These are phyloP conservation scores for Suillus cothurnatus DNA, from an alignment of 768 basidiomycete genomes.

Conservation along the genomic window DNA sequence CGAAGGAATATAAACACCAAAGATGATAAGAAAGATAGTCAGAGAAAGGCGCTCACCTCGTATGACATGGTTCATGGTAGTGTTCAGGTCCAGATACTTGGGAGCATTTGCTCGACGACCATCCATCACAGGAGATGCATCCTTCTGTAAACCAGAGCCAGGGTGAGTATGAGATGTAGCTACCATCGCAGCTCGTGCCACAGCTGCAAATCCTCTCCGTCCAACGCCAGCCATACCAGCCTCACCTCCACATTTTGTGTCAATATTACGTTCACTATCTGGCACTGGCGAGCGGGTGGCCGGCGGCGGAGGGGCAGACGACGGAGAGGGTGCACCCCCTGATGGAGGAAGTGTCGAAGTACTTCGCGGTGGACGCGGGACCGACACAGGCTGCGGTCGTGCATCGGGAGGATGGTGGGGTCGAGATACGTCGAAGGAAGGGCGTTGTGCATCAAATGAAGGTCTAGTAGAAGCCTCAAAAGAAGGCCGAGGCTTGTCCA, in stretches of 20 bases:
- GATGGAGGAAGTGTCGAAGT: slow-evolving; percentile 17
- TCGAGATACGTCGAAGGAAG: slow-evolving; percentile 19
- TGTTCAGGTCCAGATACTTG: slow-evolving; percentile 49
- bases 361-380: slow-evolving; percentile 14
- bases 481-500: slow-evolving; percentile 15
- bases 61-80: slow-evolving; percentile 29
- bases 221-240: slow-evolving; percentile 94
- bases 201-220: slow-evolving; percentile 78
- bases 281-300: slow-evolving; percentile 17
- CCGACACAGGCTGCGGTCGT: slow-evolving; percentile 4
- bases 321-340: slow-evolving; percentile 20
- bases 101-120: slow-evolving; percentile 39
- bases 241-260: slow-evolving; percentile 74
- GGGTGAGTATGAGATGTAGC: slow-evolving; percentile 21
- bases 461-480: slow-evolving; percentile 6
- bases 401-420: not conserved
- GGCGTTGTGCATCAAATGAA: slow-evolving; percentile 6
- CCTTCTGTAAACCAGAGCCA: not conserved
- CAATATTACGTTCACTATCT: slow-evolving; percentile 40
- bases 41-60: slow-evolving; percentile 30
- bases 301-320: slow-evolving; percentile 7
- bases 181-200: slow-evolving; percentile 63
- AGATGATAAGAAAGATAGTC: not conserved
- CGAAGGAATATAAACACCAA: not conserved
- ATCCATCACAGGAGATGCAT: slow-evolving; percentile 15